Evolutionary conservation across 2,329 filamentous ascomycete genomes (phyloP).

Genomic region (Hypoxylon rubiginosum): DNA sequence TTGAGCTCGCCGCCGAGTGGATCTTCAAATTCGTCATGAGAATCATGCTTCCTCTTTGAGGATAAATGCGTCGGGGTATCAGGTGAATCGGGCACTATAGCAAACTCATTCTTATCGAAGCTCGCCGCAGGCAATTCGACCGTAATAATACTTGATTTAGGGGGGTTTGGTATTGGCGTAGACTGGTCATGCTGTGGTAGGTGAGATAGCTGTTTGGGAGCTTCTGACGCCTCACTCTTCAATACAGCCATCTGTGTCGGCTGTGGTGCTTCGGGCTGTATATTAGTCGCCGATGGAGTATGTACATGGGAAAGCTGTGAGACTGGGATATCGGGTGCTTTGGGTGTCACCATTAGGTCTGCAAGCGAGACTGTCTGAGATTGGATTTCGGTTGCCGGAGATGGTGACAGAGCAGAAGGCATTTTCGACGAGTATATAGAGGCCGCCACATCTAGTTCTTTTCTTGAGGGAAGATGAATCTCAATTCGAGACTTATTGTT

Average conservation of each 20-base stretch:
- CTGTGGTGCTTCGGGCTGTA: slow-evolving; percentile 27
- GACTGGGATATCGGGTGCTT: slow-evolving; percentile 32
- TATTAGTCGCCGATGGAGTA: slow-evolving; percentile 37
- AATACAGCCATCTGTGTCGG: slow-evolving; percentile 10
- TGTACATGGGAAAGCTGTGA: slow-evolving; percentile 26
- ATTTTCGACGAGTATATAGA: slow-evolving; percentile 38
- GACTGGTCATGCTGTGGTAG: slow-evolving; percentile 12
- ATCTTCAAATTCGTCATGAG: slow-evolving; percentile 66
- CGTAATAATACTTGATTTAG: slow-evolving; percentile 54
- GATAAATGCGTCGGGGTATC: slow-evolving; percentile 65
- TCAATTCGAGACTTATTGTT: slow-evolving; percentile 49
- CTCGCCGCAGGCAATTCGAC: slow-evolving; percentile 61
- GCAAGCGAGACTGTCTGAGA: slow-evolving; percentile 51
- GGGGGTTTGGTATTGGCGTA: slow-evolving; percentile 27
- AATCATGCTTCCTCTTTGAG: slow-evolving; percentile 65
- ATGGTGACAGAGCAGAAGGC: slow-evolving; percentile 18
- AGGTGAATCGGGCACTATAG: slow-evolving; percentile 61
- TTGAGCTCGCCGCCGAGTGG: slow-evolving; percentile 75
- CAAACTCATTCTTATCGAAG: slow-evolving; percentile 68
- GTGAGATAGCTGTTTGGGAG: slow-evolving; percentile 22
- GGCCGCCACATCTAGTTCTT: slow-evolving; percentile 44
- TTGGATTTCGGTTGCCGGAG: slow-evolving; percentile 40
- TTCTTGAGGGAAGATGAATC: slow-evolving; percentile 48
- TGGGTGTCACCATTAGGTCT: slow-evolving; percentile 49
- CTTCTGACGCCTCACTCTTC: slow-evolving; percentile 30